Percentiles rank a stretch among this genome's conserved stretches.
Evolutionary conservation across 352 stramenopile genomes (phyloP).

Genomic region (Elongisporangium anandrum): DNA sequence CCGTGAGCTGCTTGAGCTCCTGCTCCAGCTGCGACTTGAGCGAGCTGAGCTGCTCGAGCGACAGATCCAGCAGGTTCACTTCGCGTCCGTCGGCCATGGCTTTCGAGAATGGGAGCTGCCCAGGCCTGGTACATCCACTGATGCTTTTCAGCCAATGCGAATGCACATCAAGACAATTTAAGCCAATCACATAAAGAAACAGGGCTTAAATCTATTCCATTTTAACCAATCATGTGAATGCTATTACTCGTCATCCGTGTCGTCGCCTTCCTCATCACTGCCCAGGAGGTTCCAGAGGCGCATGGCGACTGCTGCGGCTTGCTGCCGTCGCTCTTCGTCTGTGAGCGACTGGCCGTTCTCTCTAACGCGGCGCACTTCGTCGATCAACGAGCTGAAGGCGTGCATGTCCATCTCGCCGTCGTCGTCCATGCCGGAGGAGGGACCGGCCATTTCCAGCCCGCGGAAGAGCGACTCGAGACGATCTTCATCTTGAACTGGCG

Average conservation of each 20-base stretch:
- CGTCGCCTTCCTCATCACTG: slow-evolving; percentile 29
- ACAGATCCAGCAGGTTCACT: slow-evolving; percentile 85
- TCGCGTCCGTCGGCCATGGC: slow-evolving; percentile 37
- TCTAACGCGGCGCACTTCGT: slow-evolving; percentile 61
- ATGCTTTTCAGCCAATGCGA: slow-evolving; percentile 16
- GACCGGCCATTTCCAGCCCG: slow-evolving; percentile 27
- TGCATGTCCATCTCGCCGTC: slow-evolving; percentile 50
- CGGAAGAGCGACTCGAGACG: slow-evolving; percentile 41
- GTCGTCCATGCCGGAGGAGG: slow-evolving; percentile 2
- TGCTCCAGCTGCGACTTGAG: slow-evolving; percentile 88
- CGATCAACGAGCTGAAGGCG: slow-evolving; percentile 58
- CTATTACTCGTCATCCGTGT: slow-evolving; percentile 15
- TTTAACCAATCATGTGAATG: slow-evolving; percentile 22
- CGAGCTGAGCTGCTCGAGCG: slow-evolving; percentile 91
- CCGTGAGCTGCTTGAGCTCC: slow-evolving; percentile 74
- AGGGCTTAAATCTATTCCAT: slow-evolving; percentile 5
- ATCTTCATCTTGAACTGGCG: not conserved
- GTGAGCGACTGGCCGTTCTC: slow-evolving; percentile 41
- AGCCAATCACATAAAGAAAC: slow-evolving; percentile 11
- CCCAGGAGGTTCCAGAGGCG: slow-evolving; percentile 69
- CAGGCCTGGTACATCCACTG: slow-evolving; percentile 1
- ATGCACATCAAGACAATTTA: not conserved
- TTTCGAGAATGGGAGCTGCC: slow-evolving; percentile 10
- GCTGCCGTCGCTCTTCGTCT: slow-evolving; percentile 61
- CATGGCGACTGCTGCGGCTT: slow-evolving; percentile 71